A percentile compares a stretch with the other conserved stretches of the same genome.
These are phyloP conservation scores for Aegle marmelos DNA, from an alignment of 345 rosid genomes.

Conservation along the genomic window DNA sequence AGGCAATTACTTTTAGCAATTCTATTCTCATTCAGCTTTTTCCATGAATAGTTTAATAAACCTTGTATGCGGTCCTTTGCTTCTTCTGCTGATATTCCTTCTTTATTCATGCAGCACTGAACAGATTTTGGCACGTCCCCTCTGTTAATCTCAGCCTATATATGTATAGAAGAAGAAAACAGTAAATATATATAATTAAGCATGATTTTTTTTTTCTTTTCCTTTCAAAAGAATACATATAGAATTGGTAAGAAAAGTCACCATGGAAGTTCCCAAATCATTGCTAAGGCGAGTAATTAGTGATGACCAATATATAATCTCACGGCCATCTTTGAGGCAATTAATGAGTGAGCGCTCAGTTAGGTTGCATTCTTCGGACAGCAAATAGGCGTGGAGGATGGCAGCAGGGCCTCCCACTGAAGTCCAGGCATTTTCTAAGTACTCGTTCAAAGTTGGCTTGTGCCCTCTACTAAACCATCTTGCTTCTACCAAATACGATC, in stretches of 20 bases:
- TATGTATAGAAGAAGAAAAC: too few species aligned
- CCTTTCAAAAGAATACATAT: neutral
- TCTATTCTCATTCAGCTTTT: slow-evolving; percentile 2
- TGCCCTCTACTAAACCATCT: neutral
- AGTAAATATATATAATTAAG: too few species aligned
- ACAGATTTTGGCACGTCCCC: slow-evolving; percentile 12
- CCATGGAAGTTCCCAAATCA: slow-evolving; percentile 9
- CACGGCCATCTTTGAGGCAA: neutral
- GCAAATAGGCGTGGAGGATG: neutral
- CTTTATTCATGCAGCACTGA: slow-evolving; percentile 17
- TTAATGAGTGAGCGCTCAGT: neutral
- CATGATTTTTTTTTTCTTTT: too few species aligned
- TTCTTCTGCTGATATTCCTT: slow-evolving; percentile 5
- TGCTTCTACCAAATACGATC: slow-evolving; percentile 9
- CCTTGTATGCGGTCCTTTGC: slow-evolving; percentile 11
- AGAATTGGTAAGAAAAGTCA: neutral
- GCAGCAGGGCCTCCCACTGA: slow-evolving; percentile 11
- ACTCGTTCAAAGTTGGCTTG: neutral
- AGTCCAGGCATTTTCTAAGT: slow-evolving; percentile 2
- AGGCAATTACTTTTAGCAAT: neutral
- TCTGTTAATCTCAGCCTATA: slow-evolving; percentile 16
- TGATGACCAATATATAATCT: neutral
- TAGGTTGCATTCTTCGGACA: neutral
- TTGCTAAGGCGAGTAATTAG: neutral
- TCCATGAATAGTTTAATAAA: slow-evolving; percentile 2